Base-by-base conservation (phyloP, 2,329 filamentous ascomycete genomes). In the Botrytis sinoallii region DNA sequence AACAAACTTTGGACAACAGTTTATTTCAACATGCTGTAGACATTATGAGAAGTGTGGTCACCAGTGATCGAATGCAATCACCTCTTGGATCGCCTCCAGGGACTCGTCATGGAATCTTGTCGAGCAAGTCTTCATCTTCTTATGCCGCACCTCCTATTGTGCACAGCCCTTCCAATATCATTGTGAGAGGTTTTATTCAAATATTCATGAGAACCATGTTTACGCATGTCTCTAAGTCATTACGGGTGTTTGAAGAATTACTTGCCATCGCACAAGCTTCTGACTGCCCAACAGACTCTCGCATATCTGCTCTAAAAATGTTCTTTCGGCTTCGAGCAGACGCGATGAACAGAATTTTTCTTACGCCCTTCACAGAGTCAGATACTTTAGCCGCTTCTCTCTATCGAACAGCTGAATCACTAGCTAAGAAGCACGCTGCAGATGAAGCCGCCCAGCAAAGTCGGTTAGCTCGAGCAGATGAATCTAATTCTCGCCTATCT, bases 311-410 rank as follows among this genome's bases (percentile, higher is more conserved):
- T 3, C 89, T 95, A 85, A 94, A 93, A 79, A 83, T 95, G 61
- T 84, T 98, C 3, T 95, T 97, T 80, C 90, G 95, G 61, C 84
- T 98, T 44, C 89, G 95, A 74, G 93, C 94, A 35, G 94, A 97
- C 82, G 93, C 92, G 81, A 89, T 92, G 16, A 89, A 95, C 77
- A 88, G 91, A 63, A 87, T 98, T 6, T 93, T 92, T 74, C 85
- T 97, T 71, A 90, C 90, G 12, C 83, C 88, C 48, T 88, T 89
- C 44, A 89, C 91, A 2, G 93, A 97, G 80, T 92, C 90, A 42
- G 89, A 91, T 76, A 89, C 89, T 71, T 85, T 97, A 38, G 93
- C 94, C 42, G 87, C 89, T 25, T 87, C 91, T 10, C 84, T 97
- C 16, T 91, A 90, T 77, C 90, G 94, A 55, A 90, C 87, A 9